A percentile compares a stretch with the other conserved stretches of the same genome.
Conservation (phyloP, 129 eudicot species). For the Centaurea solstitialis region DNA sequence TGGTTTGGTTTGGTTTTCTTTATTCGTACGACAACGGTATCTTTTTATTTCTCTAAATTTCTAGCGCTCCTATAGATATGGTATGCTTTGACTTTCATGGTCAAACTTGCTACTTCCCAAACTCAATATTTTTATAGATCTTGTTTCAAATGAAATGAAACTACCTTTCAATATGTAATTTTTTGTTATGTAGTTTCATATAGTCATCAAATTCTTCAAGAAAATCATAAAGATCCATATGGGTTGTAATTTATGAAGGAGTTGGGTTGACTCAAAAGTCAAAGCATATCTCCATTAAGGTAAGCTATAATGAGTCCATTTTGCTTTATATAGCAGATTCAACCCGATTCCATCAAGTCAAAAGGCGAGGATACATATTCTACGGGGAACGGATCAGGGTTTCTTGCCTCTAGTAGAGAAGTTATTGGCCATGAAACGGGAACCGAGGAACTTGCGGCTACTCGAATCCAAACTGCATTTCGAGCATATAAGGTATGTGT, state of each 20-base stretch:
- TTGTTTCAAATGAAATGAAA: not conserved
- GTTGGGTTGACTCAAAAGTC: constrained; percentile 23
- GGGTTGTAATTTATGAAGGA: not conserved
- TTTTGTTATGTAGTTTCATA: not conserved
- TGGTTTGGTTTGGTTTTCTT: no score
- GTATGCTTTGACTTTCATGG: constrained; percentile 1
- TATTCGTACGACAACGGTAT: no score
- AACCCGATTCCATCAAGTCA: constrained; percentile 18
- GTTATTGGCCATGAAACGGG: not conserved
- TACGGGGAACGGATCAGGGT: not conserved
- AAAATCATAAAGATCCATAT: not conserved
- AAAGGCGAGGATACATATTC: constrained; percentile 16
- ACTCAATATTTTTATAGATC: not conserved
- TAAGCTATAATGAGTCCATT: not conserved
- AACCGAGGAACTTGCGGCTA: constrained; percentile 40
- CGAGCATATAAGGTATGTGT: constrained; percentile 47
- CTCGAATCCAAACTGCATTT: constrained; percentile 47
- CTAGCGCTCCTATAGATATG: not conserved
- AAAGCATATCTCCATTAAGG: not conserved
- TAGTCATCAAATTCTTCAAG: not conserved
- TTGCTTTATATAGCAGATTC: constrained; percentile 11
- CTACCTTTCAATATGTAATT: not conserved
- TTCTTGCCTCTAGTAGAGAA: constrained; percentile 13
- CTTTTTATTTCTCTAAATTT: not conserved
- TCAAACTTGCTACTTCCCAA: not conserved